Evolutionary conservation across 2,329 filamentous ascomycete species (phyloP), one percentile per base, ranked within the genome.

Genomic region (Metarhizium humberi): DNA sequence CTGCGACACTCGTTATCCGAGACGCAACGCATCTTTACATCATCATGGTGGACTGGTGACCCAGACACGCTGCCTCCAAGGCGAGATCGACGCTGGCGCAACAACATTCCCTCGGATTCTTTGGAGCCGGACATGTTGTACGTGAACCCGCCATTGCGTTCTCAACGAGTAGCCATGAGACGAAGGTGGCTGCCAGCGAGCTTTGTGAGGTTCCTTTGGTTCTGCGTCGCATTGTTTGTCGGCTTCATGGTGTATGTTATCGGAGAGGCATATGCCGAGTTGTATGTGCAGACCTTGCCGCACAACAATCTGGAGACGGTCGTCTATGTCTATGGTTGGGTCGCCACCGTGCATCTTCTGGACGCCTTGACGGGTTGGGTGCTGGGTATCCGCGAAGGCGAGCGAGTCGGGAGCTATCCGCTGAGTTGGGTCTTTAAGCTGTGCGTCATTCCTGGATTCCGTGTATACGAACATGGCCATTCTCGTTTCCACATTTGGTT

Each of bases 401-500:
- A 87, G 65, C 74, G 84, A 36, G 84, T 87, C 1, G 83, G 84
- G 43, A 86, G 81, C 65, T 87, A 87, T 62, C 84, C 84, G n/a
- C 67, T 87, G 56, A 84, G 82, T 60, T 87, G 83, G 80, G 79
- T 86, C 46, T 87, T 87, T 63, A 87, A 87, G 66, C 75, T 87
- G 79, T 85, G 65, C 70, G 79, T 70, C 25, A 11, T 51, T 18
- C 50, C 14, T 18, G 18, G 36, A 42, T 20, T n/a, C 20, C 45
- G 16, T 38, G 11, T 18, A 16, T 20, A 7, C 34, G 16, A 20
- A 20, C 42, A 45, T 16, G 10, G 42, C 32, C 11, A 3, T 30
- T 32, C 16, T 16, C n/a, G 51, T 18, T 13, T 3, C 6, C 18
- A 51, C 18, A 43, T n/a, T 10, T 18, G 11, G 40, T 43, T 43